These are phyloP conservation scores for Populus trichocarpa DNA, from an alignment of 441 rosid genomes.

Conservation along the genomic window DNA sequence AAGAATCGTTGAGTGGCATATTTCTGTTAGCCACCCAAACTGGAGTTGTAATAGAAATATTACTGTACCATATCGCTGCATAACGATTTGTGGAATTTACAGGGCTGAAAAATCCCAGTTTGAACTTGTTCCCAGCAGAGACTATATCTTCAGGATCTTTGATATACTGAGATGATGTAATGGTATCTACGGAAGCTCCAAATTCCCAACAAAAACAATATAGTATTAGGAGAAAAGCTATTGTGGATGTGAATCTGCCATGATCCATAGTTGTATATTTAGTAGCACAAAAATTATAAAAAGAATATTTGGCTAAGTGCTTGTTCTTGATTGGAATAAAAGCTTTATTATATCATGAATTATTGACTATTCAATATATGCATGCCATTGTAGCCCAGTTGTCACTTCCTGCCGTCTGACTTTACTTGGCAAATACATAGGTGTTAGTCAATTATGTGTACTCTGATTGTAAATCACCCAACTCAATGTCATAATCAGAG, in stretches of 20 bases:
- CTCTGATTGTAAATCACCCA: background rate
- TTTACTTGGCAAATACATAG: constrained; percentile 14
- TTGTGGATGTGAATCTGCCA: background rate
- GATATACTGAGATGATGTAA: constrained; percentile 10
- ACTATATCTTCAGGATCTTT: constrained; percentile 3
- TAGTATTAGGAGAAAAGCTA: background rate
- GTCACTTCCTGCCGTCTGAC: constrained; percentile 7
- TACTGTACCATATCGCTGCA: constrained; percentile 37
- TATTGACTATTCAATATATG: background rate
- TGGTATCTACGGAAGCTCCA: background rate
- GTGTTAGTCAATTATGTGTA: background rate
- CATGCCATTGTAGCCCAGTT: background rate
- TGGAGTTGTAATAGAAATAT: constrained; percentile 20
- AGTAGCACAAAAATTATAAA: background rate
- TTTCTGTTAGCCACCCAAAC: constrained; percentile 58
- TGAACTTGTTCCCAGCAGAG: background rate
- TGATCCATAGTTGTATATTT: background rate
- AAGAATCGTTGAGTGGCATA: constrained; percentile 37
- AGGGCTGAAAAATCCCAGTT: constrained; percentile 18
- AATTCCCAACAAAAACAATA: background rate
- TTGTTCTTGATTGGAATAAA: background rate
- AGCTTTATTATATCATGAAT: too few relatives aligned
- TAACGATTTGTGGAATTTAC: constrained; percentile 5
- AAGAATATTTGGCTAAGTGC: background rate
- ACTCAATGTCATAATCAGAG: too few relatives aligned